A percentile compares a stretch with the other conserved stretches of the same genome.
These are phyloP conservation scores for Quercus ilex DNA, from an alignment of 306 rosid species.

Conservation along the genomic window DNA sequence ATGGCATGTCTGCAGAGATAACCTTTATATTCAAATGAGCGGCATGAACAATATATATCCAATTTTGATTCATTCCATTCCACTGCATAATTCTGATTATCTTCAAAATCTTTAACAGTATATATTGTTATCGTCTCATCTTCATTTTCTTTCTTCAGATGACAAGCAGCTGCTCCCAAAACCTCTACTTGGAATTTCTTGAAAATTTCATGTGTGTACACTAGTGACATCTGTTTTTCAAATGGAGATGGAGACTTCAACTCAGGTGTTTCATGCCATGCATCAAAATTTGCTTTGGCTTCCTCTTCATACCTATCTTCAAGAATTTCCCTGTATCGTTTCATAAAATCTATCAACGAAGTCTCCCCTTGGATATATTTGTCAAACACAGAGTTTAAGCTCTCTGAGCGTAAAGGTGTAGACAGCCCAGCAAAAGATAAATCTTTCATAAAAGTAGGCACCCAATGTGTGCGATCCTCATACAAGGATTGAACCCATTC, in stretches of 20 bases:
- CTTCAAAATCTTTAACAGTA: constrained; percentile 51
- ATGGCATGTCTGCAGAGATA: constrained; percentile 56
- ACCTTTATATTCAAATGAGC: constrained; percentile 56
- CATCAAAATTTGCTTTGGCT: constrained; percentile 66
- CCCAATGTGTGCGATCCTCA: constrained; percentile 49
- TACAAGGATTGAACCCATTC: constrained; percentile 49
- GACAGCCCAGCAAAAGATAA: constrained; percentile 50
- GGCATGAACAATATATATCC: constrained; percentile 58
- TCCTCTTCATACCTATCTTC: constrained; percentile 63
- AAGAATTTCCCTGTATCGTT: constrained; percentile 42
- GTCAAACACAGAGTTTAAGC: constrained; percentile 43
- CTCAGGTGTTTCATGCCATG: constrained; percentile 67
- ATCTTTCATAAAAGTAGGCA: constrained; percentile 46
- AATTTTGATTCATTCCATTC: constrained; percentile 53
- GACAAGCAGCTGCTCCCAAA: constrained; percentile 66
- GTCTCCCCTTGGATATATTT: constrained; percentile 43
- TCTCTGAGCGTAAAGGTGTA: constrained; percentile 40
- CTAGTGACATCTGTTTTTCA: constrained; percentile 46
- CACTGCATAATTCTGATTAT: constrained; percentile 42
- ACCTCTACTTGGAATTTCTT: constrained; percentile 54
- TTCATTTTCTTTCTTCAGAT: constrained; percentile 54
- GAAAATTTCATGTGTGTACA: constrained; percentile 53
- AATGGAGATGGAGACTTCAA: constrained; percentile 63
- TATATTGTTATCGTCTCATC: constrained; percentile 30
- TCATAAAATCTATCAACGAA: constrained; percentile 45